A percentile compares a stretch with the other conserved stretches of the same genome.
Conservation (phyloP, 176 grass and related monocot genomes). For the Alopecurus myosuroides region DNA sequence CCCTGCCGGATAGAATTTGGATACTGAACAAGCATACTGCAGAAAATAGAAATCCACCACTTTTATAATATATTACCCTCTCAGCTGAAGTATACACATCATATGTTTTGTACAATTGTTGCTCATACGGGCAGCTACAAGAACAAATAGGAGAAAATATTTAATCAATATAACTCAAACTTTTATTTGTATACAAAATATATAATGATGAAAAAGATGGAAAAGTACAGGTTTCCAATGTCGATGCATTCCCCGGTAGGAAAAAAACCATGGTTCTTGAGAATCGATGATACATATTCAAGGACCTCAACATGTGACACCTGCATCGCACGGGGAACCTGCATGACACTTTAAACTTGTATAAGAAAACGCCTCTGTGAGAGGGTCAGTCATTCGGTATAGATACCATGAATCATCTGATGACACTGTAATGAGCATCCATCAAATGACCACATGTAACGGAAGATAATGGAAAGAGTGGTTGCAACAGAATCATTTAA, state of each 20-base stretch:
- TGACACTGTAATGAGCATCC: too few relatives aligned
- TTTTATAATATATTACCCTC: background rate
- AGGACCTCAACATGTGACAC: background rate
- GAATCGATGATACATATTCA: background rate
- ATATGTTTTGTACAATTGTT: background rate
- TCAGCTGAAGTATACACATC: background rate
- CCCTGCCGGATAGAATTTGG: background rate
- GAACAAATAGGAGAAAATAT: background rate
- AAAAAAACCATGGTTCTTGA: constrained; percentile 3
- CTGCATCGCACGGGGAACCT: background rate
- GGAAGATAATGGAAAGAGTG: too few relatives aligned
- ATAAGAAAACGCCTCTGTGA: background rate
- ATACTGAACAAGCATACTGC: background rate
- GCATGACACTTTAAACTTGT: background rate
- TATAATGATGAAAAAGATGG: background rate
- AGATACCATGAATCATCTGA: too few relatives aligned
- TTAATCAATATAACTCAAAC: background rate
- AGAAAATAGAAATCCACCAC: background rate
- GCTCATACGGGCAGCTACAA: background rate
- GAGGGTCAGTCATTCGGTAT: too few relatives aligned
- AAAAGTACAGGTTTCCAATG: background rate
- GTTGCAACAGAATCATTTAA: too few relatives aligned
- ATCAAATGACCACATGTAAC: too few relatives aligned
- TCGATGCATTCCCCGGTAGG: constrained; percentile 5
- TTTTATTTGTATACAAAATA: background rate